A percentile compares a stretch with the other conserved stretches of the same genome.
Evolutionary conservation across 768 basidiomycete species (phyloP).

Genomic region (Boletus patriciae): DNA sequence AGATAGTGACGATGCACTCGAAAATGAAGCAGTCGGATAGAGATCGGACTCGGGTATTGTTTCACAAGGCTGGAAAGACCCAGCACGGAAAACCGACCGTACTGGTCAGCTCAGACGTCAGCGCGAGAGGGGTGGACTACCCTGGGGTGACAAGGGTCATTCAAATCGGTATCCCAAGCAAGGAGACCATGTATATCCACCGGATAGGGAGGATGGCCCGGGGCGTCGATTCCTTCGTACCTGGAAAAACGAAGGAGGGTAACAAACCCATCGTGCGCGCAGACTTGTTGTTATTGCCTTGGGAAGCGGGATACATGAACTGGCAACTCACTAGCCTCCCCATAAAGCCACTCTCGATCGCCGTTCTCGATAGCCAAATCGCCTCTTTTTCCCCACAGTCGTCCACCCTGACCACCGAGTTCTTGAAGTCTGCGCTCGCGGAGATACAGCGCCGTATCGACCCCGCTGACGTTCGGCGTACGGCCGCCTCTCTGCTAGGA

Average conservation of each 20-base stretch:
- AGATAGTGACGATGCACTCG: slow-evolving; percentile 81
- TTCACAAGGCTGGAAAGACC: slow-evolving; percentile 6
- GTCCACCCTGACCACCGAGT: slow-evolving; percentile 23
- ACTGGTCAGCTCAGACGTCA: slow-evolving; percentile 85
- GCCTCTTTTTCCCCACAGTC: slow-evolving; percentile 11
- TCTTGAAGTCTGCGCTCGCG: slow-evolving; percentile 25
- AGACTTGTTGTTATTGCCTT: slow-evolving; percentile 77
- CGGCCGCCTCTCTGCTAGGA: slow-evolving; percentile 67
- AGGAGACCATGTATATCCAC: slow-evolving; percentile 75
- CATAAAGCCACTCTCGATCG: slow-evolving; percentile 53
- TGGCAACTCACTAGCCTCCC: slow-evolving; percentile 67
- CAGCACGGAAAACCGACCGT: slow-evolving; percentile 48
- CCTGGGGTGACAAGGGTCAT: slow-evolving; percentile 87
- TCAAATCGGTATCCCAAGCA: slow-evolving; percentile 80
- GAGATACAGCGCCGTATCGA: slow-evolving; percentile 42
- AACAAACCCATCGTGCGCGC: slow-evolving; percentile 43
- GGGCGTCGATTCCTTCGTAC: slow-evolving; percentile 50
- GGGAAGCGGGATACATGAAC: slow-evolving; percentile 70
- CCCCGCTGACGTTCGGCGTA: slow-evolving; percentile 52
- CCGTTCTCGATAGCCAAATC: slow-evolving; percentile 12
- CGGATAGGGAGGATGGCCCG: slow-evolving; percentile 86
- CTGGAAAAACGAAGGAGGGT: not conserved
- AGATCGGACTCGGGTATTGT: slow-evolving; percentile 27
- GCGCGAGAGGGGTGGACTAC: slow-evolving; percentile 87
- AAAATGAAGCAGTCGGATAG: slow-evolving; percentile 43